Percentiles rank a stretch among this genome's conserved stretches.
Evolutionary conservation across 2,329 filamentous ascomycete species (phyloP).

Genomic region (Didymella pinodella): DNA sequence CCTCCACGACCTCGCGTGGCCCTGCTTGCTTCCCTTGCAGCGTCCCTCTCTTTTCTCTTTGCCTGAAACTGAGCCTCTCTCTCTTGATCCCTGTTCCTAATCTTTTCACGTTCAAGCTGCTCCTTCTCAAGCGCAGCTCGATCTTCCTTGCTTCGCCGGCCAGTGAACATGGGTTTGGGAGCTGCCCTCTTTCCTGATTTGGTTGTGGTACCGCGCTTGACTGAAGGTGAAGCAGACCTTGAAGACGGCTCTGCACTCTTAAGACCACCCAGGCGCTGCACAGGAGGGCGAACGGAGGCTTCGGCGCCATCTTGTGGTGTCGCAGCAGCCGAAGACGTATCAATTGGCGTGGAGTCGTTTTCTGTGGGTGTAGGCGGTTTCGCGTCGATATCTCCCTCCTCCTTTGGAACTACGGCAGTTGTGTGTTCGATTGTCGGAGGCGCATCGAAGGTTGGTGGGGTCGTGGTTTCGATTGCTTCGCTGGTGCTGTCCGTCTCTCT

Average conservation of each 20-base stretch:
- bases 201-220: constrained; percentile 37
- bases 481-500: constrained; percentile 21
- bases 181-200: constrained; percentile 40
- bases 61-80: constrained; percentile 32
- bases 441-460: constrained; percentile 27
- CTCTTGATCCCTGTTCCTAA: constrained; percentile 47
- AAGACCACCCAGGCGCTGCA: constrained; percentile 41
- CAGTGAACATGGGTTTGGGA: constrained; percentile 53
- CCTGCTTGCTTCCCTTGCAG: constrained; percentile 33
- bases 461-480: constrained; percentile 26
- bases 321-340: constrained; percentile 23
- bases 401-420: constrained; percentile 27
- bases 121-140: constrained; percentile 54
- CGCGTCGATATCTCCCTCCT: constrained; percentile 30
- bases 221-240: constrained; percentile 41
- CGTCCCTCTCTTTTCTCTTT: constrained; percentile 22
- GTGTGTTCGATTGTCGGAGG: constrained; percentile 9
- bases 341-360: constrained; percentile 23
- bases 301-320: constrained; percentile 32
- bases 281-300: constrained; percentile 31
- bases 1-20: constrained; percentile 52
- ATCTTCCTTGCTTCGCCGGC: constrained; percentile 55
- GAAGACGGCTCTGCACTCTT: constrained; percentile 40
- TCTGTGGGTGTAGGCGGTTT: constrained; percentile 26
- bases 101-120: constrained; percentile 49